Base-by-base conservation (phyloP, 2,329 filamentous ascomycete genomes). In the Penicillium oxalicum region DNA sequence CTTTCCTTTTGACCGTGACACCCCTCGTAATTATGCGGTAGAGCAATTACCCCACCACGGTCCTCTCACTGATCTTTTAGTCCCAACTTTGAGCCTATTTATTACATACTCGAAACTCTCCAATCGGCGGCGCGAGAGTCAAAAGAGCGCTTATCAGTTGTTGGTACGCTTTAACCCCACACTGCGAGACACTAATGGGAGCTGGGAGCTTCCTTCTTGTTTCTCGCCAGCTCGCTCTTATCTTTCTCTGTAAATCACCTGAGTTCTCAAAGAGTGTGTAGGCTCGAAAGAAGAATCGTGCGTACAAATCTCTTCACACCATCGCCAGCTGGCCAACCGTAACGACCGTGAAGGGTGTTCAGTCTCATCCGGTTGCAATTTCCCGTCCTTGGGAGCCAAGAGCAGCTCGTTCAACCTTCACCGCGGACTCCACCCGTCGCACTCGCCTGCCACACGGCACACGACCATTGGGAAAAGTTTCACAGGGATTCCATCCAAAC, bases 111-210 rank as follows among this genome's bases (percentile, higher is more conserved):
- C 33, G 9, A 44, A 44, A 44, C 33, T 27, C 42, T 44, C 33
- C 11, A 44, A 44, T 35, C 33, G 35, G 42, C 36, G 33, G 42
- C 24, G 42, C 33, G 42, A 36, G 34, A 34, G 29, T 32, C 35
- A 36, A 37, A 44, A 37, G 25, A 37, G 40, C 28, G 35, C 46
- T 48, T 48, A 48, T 48, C 46, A 44, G 46, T 36, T 11, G n/a
- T 39, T 27, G 40, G n/a, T 32, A 37, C 33, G 27, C 46, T 48
- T 44, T 44, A 40, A 44, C 46, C 46, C 46, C 46, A 48, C 46
- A 48, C 27, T 18, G 18, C 34, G 9, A 40, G 29, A 45, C 32
- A 38, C 36, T 48, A 40, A 44, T n/a, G 9, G 40, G 35, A 48
- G 46, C 46, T 48, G 38, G 45, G 40, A 38, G 46, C 40, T 43